A percentile compares a stretch with the other conserved stretches of the same genome.
Evolutionary conservation across 768 basidiomycete genomes (phyloP).

Genomic region (Naganishia randhawae): DNA sequence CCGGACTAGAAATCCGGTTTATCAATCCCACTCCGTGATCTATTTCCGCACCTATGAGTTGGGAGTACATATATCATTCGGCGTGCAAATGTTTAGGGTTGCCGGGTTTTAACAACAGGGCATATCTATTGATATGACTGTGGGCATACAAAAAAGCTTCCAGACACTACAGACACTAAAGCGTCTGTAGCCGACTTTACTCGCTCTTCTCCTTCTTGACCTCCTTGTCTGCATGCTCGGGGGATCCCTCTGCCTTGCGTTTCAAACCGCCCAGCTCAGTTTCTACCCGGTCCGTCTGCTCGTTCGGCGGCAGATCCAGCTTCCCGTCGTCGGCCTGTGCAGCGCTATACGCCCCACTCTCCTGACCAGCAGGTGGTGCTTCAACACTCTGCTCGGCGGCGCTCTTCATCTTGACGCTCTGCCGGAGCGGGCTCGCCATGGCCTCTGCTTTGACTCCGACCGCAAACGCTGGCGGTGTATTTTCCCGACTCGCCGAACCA

Average conservation of each 20-base stretch:
- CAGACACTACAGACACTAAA: neutral
- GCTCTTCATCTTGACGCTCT: slow-evolving; percentile 9
- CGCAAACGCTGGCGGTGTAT: slow-evolving; percentile 10
- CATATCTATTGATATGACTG: no score
- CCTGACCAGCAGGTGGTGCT: neutral
- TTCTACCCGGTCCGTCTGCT: neutral
- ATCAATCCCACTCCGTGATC: no score
- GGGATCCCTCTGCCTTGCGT: slow-evolving; percentile 26
- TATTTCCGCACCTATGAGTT: no score
- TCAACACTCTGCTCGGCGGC: neutral
- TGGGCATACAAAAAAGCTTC: no score
- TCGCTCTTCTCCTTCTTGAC: slow-evolving; percentile 30
- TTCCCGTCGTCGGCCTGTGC: neutral
- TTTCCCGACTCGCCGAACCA: slow-evolving; percentile 25
- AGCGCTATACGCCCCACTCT: no score
- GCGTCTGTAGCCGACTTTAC: neutral
- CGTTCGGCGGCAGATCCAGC: neutral
- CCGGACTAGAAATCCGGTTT: no score
- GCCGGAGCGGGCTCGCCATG: slow-evolving; percentile 2
- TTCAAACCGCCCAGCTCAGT: slow-evolving; percentile 10
- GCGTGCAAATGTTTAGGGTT: no score
- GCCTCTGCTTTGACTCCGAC: neutral
- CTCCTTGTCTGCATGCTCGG: slow-evolving; percentile 20
- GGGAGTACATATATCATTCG: no score
- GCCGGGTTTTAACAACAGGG: no score